These are phyloP conservation scores for Pseudogymnoascus sp. DNA, from an alignment of 2,329 filamentous ascomycete genomes.

Conservation along the genomic window DNA sequence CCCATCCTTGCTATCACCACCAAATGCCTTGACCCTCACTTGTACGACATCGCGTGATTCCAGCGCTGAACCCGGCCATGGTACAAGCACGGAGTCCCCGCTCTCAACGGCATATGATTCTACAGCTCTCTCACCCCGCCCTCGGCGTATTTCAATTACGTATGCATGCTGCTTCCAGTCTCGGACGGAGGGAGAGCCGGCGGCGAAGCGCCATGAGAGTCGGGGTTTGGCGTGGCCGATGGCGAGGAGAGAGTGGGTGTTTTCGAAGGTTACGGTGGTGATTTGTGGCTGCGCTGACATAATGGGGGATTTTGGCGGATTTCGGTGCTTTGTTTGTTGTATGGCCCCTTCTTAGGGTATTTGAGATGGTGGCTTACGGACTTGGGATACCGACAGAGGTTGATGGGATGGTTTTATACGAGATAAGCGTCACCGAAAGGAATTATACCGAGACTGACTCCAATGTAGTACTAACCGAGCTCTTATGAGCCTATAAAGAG, in stretches of 20 bases:
- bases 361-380: not conserved
- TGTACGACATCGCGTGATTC: constrained; percentile 16
- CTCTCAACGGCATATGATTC: not conserved
- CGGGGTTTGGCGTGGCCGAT: constrained; percentile 2
- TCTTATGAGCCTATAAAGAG: not conserved
- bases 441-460: not conserved
- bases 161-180: not conserved
- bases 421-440: not conserved
- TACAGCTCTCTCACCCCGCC: not conserved
- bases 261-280: not conserved
- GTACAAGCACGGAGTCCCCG: constrained; percentile 29
- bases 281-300: not conserved
- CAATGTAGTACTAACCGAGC: not conserved
- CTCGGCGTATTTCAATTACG: not conserved
- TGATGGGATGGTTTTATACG: not conserved
- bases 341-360: not conserved
- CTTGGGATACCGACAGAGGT: not conserved
- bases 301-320: not conserved
- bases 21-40: not conserved
- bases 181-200: not conserved
- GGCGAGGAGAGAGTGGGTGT: not conserved
- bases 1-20: not conserved
- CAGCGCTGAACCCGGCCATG: constrained; percentile 33
- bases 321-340: not conserved
- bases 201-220: not conserved